A percentile compares a stretch with the other conserved stretches of the same genome.
These are phyloP conservation scores for Alternaria atra DNA, from an alignment of 2,329 filamentous ascomycete genomes.

Conservation along the genomic window DNA sequence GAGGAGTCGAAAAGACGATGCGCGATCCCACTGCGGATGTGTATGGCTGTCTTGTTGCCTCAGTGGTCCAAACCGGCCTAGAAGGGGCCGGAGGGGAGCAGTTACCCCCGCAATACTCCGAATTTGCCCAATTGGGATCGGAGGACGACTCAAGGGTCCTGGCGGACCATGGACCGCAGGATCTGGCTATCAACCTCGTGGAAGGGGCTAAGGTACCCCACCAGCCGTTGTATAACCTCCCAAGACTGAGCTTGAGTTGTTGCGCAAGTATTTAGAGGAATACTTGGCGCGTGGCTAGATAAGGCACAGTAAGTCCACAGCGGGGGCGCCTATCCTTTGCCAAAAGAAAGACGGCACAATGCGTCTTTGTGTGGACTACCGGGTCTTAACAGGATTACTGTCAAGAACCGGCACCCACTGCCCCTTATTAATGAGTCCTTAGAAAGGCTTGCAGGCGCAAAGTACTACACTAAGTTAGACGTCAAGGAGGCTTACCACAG, in stretches of 20 bases:
- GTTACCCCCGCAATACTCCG: neutral
- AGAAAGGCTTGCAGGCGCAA: no score
- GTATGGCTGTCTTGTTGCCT: neutral
- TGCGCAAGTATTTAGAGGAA: neutral
- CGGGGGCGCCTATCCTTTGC: neutral
- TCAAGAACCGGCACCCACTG: no score
- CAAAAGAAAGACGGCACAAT: neutral
- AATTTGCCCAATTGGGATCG: neutral
- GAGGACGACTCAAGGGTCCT: neutral
- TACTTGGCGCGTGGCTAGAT: neutral
- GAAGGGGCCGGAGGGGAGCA: neutral
- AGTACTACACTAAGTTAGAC: no score
- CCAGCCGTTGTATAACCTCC: neutral
- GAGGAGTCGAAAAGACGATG: neutral
- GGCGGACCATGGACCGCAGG: neutral
- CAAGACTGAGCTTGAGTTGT: neutral
- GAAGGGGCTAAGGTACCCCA: neutral
- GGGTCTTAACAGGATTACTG: neutral
- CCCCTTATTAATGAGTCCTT: no score
- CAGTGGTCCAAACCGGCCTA: neutral
- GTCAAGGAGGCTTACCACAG: no score
- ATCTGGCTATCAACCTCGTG: neutral
- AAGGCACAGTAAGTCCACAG: neutral
- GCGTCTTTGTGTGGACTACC: neutral
- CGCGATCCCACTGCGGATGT: neutral